Conservation (phyloP, 495 filamentous ascomycete genomes). For the Aspergillus incahuasiensis region DNA sequence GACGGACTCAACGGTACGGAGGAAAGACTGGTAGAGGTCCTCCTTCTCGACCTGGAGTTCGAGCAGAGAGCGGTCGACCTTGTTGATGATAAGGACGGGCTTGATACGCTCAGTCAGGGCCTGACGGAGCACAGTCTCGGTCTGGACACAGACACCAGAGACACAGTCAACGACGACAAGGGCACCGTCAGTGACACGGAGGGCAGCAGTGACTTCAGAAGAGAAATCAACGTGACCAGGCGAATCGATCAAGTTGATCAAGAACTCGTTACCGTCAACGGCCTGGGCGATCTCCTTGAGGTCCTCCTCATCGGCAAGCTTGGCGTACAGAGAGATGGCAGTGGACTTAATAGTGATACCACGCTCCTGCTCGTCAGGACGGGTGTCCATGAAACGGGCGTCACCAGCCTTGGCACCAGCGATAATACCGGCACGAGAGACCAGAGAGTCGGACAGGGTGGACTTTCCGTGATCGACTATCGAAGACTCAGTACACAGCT, state of each 20-base stretch:
- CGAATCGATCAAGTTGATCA: slow-evolving; percentile 99
- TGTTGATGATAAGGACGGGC: slow-evolving; percentile 99
- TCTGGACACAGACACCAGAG: slow-evolving; percentile 98
- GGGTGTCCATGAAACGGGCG: slow-evolving; percentile 92
- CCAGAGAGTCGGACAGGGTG: slow-evolving; percentile 96
- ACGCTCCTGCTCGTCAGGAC: slow-evolving; percentile 96
- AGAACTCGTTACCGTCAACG: slow-evolving; percentile 87
- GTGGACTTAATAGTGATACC: slow-evolving; percentile 99
- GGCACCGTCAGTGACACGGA: slow-evolving; percentile 99
- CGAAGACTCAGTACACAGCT: slow-evolving; percentile 6
- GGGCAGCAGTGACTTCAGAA: slow-evolving; percentile 97
- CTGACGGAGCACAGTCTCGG: slow-evolving; percentile 98
- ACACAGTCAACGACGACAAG: slow-evolving; percentile 99
- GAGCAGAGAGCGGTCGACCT: slow-evolving; percentile 98
- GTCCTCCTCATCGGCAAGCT: slow-evolving; percentile 76
- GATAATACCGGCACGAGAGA: slow-evolving; percentile 99
- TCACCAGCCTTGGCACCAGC: slow-evolving; percentile 96
- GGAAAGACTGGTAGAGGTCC: slow-evolving; percentile 99
- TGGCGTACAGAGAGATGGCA: slow-evolving; percentile 95
- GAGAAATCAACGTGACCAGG: slow-evolving; percentile 99
- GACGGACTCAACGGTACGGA: slow-evolving; percentile 97
- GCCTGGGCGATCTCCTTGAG: slow-evolving; percentile 91
- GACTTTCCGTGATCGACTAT: slow-evolving; percentile 99
- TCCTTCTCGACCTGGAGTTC: slow-evolving; percentile 98
- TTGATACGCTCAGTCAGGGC: slow-evolving; percentile 99